phyloP scores from a whole-genome alignment of 768 basidiomycete species.

The Asterophora lycoperdoides region DNA sequence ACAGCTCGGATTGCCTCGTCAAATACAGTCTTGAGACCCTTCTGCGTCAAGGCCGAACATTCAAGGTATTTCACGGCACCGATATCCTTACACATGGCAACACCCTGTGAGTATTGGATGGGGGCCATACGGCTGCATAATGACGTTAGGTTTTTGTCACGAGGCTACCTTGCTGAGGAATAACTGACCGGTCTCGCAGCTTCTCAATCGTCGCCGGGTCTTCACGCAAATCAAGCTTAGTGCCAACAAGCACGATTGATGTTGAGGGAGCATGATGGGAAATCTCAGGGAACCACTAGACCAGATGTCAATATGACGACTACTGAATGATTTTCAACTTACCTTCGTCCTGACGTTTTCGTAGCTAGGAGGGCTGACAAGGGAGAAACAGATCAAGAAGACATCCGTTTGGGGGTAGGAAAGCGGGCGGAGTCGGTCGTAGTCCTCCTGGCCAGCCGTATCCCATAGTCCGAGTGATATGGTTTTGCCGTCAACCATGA shows the following conservation, averaged over 20 bases:
- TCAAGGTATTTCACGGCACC: constrained; percentile 95
- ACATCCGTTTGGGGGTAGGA: constrained; percentile 99
- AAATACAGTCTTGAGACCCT: constrained; percentile 98
- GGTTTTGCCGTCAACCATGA: constrained; percentile 98
- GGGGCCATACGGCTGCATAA: constrained; percentile 81
- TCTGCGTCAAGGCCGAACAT: constrained; percentile 95
- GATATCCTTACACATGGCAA: constrained; percentile 89
- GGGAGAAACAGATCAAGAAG: constrained; percentile 98
- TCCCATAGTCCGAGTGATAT: constrained; percentile 99
- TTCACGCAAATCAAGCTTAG: constrained; percentile 96
- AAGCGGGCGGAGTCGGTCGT: constrained; percentile 93
- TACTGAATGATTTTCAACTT: constrained; percentile 20
- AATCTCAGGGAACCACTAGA: constrained; percentile 94
- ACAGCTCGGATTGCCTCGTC: constrained; percentile 98
- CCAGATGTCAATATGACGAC: constrained; percentile 10
- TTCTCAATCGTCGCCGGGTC: constrained; percentile 91
- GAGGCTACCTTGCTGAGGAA: not conserved
- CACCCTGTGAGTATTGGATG: constrained; percentile 88
- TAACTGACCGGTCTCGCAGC: constrained; percentile 75
- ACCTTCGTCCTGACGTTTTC: constrained; percentile 99
- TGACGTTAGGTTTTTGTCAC: not conserved
- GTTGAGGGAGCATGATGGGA: constrained; percentile 95
- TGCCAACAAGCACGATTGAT: constrained; percentile 91
- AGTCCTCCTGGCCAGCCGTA: constrained; percentile 99
- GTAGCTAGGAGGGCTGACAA: constrained; percentile 96